phyloP scores from a whole-genome alignment of 108 stramenopile species.

The Cyclostephanos tholiformis region DNA sequence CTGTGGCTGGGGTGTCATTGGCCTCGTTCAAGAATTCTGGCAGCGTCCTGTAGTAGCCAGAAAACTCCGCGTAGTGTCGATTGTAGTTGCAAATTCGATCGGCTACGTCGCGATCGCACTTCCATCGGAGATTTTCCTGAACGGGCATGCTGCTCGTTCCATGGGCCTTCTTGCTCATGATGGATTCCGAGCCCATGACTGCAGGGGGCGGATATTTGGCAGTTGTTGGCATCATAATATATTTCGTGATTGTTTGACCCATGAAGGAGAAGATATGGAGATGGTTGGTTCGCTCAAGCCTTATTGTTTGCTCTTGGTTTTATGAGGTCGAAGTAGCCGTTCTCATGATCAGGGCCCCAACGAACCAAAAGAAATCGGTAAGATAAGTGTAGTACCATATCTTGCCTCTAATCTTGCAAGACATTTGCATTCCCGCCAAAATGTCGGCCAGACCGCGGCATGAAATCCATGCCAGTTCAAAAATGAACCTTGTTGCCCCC shows the following conservation, averaged over 20 bases:
- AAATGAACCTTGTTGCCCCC: no score
- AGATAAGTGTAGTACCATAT: no score
- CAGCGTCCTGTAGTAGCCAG: not conserved
- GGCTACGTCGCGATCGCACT: constrained; percentile 63
- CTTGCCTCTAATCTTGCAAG: no score
- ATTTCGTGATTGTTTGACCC: not conserved
- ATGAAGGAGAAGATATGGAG: not conserved
- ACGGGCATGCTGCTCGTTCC: constrained; percentile 58
- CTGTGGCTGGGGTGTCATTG: constrained; percentile 8
- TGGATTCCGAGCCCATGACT: constrained; percentile 63
- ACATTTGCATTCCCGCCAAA: no score
- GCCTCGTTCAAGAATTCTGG: not conserved
- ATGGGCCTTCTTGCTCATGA: constrained; percentile 55
- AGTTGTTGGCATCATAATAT: not conserved
- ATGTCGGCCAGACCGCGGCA: no score
- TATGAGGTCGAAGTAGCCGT: no score
- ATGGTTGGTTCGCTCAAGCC: no score
- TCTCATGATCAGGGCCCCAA: no score
- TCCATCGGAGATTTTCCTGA: constrained; percentile 78
- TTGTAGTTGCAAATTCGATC: constrained; percentile 87
- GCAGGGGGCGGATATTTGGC: constrained; percentile 38
- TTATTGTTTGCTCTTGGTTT: no score
- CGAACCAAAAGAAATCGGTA: no score
- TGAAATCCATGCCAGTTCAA: no score
- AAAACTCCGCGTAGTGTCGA: constrained; percentile 83